Percentiles rank a stretch among this genome's conserved stretches.
These are phyloP conservation scores for Globisporangium barbulae DNA, from an alignment of 352 stramenopile genomes.

Conservation along the genomic window DNA sequence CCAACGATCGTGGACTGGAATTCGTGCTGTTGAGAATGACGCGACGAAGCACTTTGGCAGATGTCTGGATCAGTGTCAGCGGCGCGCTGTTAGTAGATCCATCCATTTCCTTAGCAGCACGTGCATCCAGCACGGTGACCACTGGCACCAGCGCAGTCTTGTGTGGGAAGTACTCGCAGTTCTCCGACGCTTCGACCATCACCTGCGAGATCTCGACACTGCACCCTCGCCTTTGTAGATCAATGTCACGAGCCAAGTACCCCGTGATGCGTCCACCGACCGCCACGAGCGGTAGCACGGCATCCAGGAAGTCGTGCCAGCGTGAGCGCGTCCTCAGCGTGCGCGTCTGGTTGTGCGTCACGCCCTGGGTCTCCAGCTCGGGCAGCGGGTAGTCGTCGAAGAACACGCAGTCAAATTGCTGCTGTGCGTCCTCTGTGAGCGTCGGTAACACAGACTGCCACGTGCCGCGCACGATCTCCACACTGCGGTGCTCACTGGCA, in stretches of 20 bases:
- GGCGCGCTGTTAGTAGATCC: not conserved
- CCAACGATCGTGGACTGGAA: not conserved
- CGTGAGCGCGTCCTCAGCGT: constrained; percentile 28
- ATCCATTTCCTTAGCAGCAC: not conserved
- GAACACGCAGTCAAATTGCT: constrained; percentile 73
- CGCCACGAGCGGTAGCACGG: constrained; percentile 39
- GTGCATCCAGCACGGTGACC: constrained; percentile 46
- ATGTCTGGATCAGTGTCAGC: not conserved
- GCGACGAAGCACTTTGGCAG: not conserved
- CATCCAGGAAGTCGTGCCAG: constrained; percentile 74
- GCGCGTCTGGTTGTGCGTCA: constrained; percentile 19
- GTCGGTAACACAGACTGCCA: constrained; percentile 62
- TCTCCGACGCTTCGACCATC: constrained; percentile 31
- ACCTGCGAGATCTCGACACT: constrained; percentile 25
- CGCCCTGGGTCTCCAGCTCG: constrained; percentile 31
- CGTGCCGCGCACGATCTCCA: constrained; percentile 56
- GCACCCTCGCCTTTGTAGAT: constrained; percentile 46
- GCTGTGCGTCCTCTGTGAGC: constrained; percentile 14
- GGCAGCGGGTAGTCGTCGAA: constrained; percentile 81
- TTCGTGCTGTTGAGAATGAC: not conserved
- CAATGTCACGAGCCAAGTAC: constrained; percentile 55
- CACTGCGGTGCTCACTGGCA: constrained; percentile 24
- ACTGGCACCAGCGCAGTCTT: constrained; percentile 54
- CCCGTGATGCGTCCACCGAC: constrained; percentile 55
- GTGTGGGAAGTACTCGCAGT: constrained; percentile 72